Evolutionary conservation across 352 stramenopile species (phyloP).

Genomic region (Pythium biforme): DNA sequence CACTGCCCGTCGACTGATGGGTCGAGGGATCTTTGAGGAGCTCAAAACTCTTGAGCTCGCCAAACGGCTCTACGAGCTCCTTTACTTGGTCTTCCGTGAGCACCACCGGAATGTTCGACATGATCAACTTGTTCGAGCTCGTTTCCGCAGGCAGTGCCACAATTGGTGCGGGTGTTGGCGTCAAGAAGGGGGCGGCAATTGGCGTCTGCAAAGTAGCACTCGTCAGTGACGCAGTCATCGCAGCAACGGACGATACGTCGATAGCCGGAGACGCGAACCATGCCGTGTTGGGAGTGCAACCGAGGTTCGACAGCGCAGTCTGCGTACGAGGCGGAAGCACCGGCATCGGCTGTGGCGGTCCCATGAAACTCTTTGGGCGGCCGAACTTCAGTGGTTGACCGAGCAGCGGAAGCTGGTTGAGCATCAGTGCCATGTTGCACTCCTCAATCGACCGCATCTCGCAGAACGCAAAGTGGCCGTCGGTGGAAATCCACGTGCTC

Average conservation of each 20-base stretch:
- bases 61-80: conserved; percentile 85
- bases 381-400: conserved; percentile 87
- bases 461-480: conserved; percentile 86
- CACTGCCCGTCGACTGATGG: conserved; percentile 57
- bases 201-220: conserved; percentile 3
- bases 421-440: conserved; percentile 79
- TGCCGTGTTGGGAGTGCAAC: conserved; percentile 74
- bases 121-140: conserved; percentile 54
- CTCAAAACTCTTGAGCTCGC: conserved; percentile 61
- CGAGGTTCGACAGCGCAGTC: conserved; percentile 76
- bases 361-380: conserved; percentile 78
- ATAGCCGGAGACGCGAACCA: conserved; percentile 57
- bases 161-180: background rate
- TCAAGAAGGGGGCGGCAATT: background rate
- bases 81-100: conserved; percentile 76
- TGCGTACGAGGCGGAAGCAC: conserved; percentile 64
- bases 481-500: conserved; percentile 84
- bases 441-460: conserved; percentile 87
- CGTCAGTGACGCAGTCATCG: conserved; percentile 13
- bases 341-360: conserved; percentile 76
- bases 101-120: conserved; percentile 83
- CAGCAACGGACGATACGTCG: conserved; percentile 19
- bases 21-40: conserved; percentile 56
- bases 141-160: background rate
- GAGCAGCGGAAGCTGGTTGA: conserved; percentile 80